Conservation (phyloP, 257 asterid species). For the Solanum medicagineum region DNA sequence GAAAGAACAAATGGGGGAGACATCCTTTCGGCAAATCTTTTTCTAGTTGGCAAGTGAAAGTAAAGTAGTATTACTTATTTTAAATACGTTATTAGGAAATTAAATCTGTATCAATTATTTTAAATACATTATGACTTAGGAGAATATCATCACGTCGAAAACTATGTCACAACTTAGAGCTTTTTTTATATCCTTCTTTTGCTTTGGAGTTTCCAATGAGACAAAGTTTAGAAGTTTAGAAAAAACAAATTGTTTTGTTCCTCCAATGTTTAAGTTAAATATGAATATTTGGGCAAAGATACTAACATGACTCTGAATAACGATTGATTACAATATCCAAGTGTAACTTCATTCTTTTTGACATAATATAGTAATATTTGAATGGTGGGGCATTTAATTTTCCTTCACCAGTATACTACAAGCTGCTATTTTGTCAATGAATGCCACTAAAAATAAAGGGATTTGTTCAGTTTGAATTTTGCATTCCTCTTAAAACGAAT, state of each 20-base stretch:
- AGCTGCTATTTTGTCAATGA: neutral
- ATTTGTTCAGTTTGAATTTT: too few relatives aligned
- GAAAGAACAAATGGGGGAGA: neutral
- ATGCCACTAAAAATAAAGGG: neutral
- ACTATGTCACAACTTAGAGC: neutral
- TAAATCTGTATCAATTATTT: neutral
- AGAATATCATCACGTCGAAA: neutral
- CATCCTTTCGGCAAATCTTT: constrained; percentile 19
- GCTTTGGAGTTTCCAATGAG: neutral
- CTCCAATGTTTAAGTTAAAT: neutral
- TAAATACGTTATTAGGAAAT: neutral
- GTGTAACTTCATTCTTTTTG: neutral
- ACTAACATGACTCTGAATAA: neutral
- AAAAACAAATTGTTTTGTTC: neutral
- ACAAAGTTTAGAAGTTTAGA: neutral
- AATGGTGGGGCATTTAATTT: neutral
- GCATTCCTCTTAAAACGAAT: too few relatives aligned
- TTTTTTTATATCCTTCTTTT: neutral
- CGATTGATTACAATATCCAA: neutral
- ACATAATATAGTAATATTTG: neutral
- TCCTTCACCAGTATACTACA: neutral
- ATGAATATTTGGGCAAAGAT: neutral
- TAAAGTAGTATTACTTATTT: neutral
- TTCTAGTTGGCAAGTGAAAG: neutral
- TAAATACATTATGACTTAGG: neutral